Evolutionary conservation across 1,139 yeast species (phyloP), one percentile per base, ranked within the genome.

Genomic region (Sugiyamaella neomexicana): DNA sequence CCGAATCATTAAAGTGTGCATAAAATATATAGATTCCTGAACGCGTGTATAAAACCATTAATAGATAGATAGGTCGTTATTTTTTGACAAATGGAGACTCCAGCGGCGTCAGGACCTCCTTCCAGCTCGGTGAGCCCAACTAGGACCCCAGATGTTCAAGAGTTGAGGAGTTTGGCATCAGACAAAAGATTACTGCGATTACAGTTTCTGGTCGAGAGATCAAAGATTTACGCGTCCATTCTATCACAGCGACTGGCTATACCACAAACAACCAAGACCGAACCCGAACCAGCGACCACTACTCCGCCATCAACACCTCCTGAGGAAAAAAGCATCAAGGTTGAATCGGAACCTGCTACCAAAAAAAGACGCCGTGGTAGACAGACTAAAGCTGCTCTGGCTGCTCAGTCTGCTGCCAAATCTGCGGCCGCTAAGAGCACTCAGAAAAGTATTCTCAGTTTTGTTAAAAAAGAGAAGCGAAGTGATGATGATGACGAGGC

Each of bases 161-260:
- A 55, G 29, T 36, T 59, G 37, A 17, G 42, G 17, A 56, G 53
- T 31, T 47, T 62, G 53, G 65, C 63, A 42, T 57, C 63, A 23
- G 73, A 70, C 47, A 66, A 68, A 25, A 86, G 88, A 64, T 71
- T 89, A 46, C 78, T 80, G 54, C 76, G 89, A 55, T 73, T 91
- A 50, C 80, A 86, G 61, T 83, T 81, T 48, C 75, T 91, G 62
- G 89, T 91, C 17, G 86, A 86, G 64, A 85, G 86, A 66, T 87
- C 96, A 16, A 90, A 89, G 66, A 79, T 89, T 2, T 91, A 88
- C 69, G 86, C 97, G 1, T 80, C 83, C 57, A 89, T 90, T 61
- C 85, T 91, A 54, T 83, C 95, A 2, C 91, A 89, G 54, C 85
- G 90, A 29, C 76, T 90, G 52, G 59, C 57, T 13, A 50, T 41